A percentile compares a stretch with the other conserved stretches of the same genome.
Evolutionary conservation across 2,329 filamentous ascomycete genomes (phyloP).

Genomic region (Tolypocladium ovalisporum): DNA sequence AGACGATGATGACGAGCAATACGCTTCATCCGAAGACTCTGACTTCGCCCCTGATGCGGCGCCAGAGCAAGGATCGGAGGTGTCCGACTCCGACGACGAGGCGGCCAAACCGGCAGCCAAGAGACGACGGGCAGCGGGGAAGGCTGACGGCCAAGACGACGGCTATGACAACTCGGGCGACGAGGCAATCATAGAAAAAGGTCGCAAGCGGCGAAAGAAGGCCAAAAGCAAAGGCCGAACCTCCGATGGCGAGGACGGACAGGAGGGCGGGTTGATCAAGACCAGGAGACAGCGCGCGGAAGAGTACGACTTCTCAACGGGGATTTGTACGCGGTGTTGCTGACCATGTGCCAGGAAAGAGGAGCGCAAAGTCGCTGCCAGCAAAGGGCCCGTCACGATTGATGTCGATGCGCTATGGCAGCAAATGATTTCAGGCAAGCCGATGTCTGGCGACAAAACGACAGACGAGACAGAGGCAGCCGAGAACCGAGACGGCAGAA

Average conservation of each 20-base stretch:
- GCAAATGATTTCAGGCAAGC: conserved; percentile 44
- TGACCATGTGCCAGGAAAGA: conserved; percentile 33
- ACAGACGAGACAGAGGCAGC: neutral
- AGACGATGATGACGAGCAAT: conserved; percentile 44
- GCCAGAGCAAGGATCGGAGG: conserved; percentile 33
- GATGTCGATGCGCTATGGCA: conserved; percentile 64
- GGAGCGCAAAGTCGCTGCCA: conserved; percentile 41
- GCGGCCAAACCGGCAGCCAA: conserved; percentile 15
- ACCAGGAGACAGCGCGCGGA: conserved; percentile 59
- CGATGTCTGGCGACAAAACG: neutral
- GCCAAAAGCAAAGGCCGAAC: conserved; percentile 26
- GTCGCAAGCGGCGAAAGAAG: conserved; percentile 39
- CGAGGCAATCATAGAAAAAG: conserved; percentile 55
- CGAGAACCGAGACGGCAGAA: neutral
- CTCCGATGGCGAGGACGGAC: conserved; percentile 42
- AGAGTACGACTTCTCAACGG: conserved; percentile 33
- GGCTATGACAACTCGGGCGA: conserved; percentile 62
- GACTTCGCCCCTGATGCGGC: conserved; percentile 56
- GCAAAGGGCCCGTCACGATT: conserved; percentile 51
- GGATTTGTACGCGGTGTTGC: neutral
- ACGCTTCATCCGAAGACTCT: conserved; percentile 62
- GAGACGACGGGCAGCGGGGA: conserved; percentile 7
- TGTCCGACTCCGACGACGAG: conserved; percentile 38
- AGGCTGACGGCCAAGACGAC: conserved; percentile 25
- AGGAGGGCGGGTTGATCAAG: conserved; percentile 56